Evolutionary conservation across 2,329 filamentous ascomycete species (phyloP), one percentile per base, ranked within the genome.

Genomic region (Mycosphaerelloides madeirae): DNA sequence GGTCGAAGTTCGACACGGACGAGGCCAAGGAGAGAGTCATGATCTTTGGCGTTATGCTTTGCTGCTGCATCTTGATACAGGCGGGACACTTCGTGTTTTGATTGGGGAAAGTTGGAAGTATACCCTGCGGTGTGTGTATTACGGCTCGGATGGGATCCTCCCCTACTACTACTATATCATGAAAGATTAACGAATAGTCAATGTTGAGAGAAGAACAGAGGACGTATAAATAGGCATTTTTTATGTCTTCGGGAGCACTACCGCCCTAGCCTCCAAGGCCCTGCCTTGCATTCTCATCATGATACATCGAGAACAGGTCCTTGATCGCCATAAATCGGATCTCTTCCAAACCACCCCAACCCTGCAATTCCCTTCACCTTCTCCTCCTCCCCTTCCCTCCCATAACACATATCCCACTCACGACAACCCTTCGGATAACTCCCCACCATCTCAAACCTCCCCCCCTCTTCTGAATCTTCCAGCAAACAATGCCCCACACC

Each of bases 401-500:
- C 83, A 67, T 85, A 84, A 55, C 82, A 85, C 83, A 87, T 85
- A 62, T 86, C 81, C 81, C 81, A 87, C 14, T 62, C 72, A 43
- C 29, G 5, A 13, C 67, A 68, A 0, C 73, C 75, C 18, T 53
- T 66, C 0, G 80, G 82, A 69, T 87, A 85, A 37, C 73, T 75
- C 1, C 83, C 83, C 0, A 86, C 76, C 81, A 85, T 84, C 58
- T 77, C 66, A 58, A 86, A 86, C 1, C 66, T 70, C 2, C 72
- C 69, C 14, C 68, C 64, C 15, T 74, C n/a, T n/a, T n/a, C n/a
- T n/a, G n/a, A 41, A 58, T 85, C 79, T 48, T 81, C 70, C 12
- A 84, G 54, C 46, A 85, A 63, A 5, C 79, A 69, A 68, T 87
- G 82, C 2, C 73, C 75, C 15, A 86, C 79, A 0, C 83, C 82